Percentiles rank a stretch among this genome's conserved stretches.
These are phyloP conservation scores for Diutina catenulata DNA, from an alignment of 1,139 yeast genomes.

Conservation along the genomic window DNA sequence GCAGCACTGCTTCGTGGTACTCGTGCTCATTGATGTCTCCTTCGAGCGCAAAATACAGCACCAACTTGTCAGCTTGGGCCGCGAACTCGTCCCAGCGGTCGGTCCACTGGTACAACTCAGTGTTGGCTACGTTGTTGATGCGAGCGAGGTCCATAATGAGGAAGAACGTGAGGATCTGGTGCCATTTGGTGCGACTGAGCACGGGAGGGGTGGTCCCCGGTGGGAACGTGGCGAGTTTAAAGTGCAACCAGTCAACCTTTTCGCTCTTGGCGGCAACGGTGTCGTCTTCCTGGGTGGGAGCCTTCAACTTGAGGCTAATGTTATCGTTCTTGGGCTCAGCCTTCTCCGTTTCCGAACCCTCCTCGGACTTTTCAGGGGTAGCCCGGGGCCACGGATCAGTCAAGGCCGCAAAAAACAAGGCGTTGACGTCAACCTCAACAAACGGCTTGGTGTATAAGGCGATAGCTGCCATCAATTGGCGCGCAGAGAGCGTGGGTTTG, in stretches of 20 bases:
- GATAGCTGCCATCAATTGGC: neutral
- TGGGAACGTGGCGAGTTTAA: neutral
- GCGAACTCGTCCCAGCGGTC: neutral
- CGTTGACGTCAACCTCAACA: neutral
- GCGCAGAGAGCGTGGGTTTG: neutral
- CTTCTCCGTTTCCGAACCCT: neutral
- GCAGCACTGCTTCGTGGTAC: neutral
- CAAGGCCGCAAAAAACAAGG: neutral
- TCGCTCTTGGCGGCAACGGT: neutral
- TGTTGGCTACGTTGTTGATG: neutral
- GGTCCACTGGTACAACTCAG: neutral
- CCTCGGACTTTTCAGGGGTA: neutral
- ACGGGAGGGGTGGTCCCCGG: neutral
- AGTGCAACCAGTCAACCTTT: neutral
- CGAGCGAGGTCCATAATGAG: constrained; percentile 2
- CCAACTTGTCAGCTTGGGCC: neutral
- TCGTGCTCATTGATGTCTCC: neutral
- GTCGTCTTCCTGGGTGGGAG: neutral
- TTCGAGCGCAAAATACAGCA: neutral
- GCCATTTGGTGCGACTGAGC: too few relatives aligned
- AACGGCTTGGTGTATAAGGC: neutral
- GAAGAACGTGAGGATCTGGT: neutral
- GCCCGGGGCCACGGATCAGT: neutral
- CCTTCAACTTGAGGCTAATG: neutral
- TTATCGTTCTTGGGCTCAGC: neutral